Evolutionary conservation across 352 stramenopile species (phyloP), one percentile per base, ranked within the genome.

Genomic region (Globisporangium orthogonon): DNA sequence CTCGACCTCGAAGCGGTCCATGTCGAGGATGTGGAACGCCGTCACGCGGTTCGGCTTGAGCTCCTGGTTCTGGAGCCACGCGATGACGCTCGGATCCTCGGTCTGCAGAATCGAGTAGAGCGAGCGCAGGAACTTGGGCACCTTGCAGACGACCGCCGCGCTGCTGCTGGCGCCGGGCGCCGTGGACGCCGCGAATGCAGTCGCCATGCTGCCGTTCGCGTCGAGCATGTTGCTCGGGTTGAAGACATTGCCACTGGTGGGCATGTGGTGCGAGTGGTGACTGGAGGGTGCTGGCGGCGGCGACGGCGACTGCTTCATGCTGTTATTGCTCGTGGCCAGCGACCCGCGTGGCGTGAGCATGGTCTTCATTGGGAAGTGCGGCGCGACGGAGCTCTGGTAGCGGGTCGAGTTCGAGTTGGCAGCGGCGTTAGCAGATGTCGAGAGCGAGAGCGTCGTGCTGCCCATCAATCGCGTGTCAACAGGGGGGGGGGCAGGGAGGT

Each of bases 121-220:
- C 51, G 79, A 89, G 1, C 82, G 74, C 39, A 94, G 63, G 58
- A 94, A 94, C 67, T 91, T 91, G 62, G 83, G 84, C 39, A 92
- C 75, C 53, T 89, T 89, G 63, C 73, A 83, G 31, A 60, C 56
- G n/a, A 60, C 50, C 5, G 54, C 58, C 23, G 50, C 35, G 7
- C 35, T 50, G 50, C 57, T 61, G 50, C 18, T 46, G 44, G 29
- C 54, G 47, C 49, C 56, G 0, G 50, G 43, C 5, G 50, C 47
- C 3, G 61, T 63, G 7, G 56, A 50, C 23, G 53, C 47, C 18
- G 58, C 58, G 17, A 64, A 64, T 14, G 58, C 58, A 15, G 51
- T 46, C 4, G 58, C 52, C 39, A 64, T 58, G 46, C 58, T 58
- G 23, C 53, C 51, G 44, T 58, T 59, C 15, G 58, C 53, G 33